Evolutionary conservation across 352 stramenopile species (phyloP).

Genomic region (Phytophthora capsici): DNA sequence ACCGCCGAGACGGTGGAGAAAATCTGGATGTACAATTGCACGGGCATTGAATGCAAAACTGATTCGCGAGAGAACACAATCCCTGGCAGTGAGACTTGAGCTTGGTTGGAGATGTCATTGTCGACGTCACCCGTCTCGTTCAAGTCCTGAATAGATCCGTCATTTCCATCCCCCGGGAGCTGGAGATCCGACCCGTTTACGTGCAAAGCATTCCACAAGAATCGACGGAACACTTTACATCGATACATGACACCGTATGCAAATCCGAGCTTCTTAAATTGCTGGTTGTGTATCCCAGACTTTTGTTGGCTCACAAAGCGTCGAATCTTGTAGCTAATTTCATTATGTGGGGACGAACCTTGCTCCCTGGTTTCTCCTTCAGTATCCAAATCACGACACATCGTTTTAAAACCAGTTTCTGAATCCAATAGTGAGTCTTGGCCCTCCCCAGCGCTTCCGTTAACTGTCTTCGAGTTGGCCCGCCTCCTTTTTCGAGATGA

Average conservation of each 20-base stretch:
- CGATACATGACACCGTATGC: conserved; percentile 86
- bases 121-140: too few species aligned
- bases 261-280: conserved; percentile 81
- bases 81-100: too few species aligned
- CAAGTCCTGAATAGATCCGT: too few species aligned
- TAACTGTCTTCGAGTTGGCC: conserved; percentile 1
- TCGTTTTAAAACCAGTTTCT: conserved; percentile 10
- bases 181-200: conserved; percentile 40
- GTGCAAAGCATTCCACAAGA: conserved; percentile 75
- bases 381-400: conserved; percentile 18
- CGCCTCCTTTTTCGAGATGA: conserved; percentile 34
- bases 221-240: conserved; percentile 77
- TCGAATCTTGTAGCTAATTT: conserved; percentile 76
- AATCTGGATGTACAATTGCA: too few species aligned
- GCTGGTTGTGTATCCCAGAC: conserved; percentile 58
- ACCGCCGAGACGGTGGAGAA: too few species aligned
- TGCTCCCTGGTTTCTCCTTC: conserved; percentile 16
- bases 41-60: too few species aligned
- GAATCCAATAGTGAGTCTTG: conserved; percentile 8
- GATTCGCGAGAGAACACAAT: too few species aligned
- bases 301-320: conserved; percentile 71
- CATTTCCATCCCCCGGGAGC: too few species aligned
- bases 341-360: conserved; percentile 18
- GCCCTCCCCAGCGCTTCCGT: background rate
- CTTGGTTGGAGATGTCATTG: too few species aligned